These are phyloP conservation scores for Diaporthe longicolla DNA, from an alignment of 2,329 filamentous ascomycete genomes.

Conservation along the genomic window DNA sequence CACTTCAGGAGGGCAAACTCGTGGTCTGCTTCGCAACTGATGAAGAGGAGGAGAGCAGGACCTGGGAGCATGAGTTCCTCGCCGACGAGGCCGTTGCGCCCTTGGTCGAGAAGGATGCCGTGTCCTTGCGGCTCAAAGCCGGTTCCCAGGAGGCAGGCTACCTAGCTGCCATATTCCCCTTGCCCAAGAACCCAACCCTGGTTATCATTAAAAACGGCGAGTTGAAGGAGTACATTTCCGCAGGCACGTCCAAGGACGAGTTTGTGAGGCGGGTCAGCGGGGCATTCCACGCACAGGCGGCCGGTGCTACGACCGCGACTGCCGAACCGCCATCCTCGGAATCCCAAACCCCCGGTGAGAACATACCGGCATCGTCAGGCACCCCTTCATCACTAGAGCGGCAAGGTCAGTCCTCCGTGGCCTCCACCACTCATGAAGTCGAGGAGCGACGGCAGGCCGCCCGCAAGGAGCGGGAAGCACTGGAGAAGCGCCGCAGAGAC, in stretches of 20 bases:
- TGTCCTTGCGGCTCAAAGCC: constrained; percentile 78
- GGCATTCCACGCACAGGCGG: constrained; percentile 51
- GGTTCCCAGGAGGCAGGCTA: constrained; percentile 87
- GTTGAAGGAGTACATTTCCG: constrained; percentile 81
- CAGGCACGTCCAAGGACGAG: constrained; percentile 74
- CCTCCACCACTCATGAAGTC: constrained; percentile 16
- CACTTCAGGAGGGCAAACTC: constrained; percentile 81
- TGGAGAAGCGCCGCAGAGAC: constrained; percentile 50
- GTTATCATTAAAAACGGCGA: constrained; percentile 85
- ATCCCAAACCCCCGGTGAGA: constrained; percentile 45
- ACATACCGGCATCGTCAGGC: constrained; percentile 45
- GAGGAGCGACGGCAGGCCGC: constrained; percentile 59
- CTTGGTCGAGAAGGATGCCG: constrained; percentile 72
- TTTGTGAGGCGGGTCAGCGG: constrained; percentile 71
- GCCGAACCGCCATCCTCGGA: constrained; percentile 38
- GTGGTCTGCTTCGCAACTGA: constrained; percentile 93
- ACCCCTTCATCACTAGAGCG: constrained; percentile 40
- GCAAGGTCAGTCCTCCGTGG: constrained; percentile 9
- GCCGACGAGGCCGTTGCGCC: constrained; percentile 66
- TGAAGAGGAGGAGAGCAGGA: constrained; percentile 75
- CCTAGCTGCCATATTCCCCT: constrained; percentile 84
- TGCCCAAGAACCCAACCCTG: constrained; percentile 83
- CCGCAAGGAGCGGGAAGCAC: constrained; percentile 63
- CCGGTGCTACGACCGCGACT: constrained; percentile 19
- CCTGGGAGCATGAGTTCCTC: constrained; percentile 81